Percentiles rank a stretch among this genome's conserved stretches.
Evolutionary conservation across 768 basidiomycete species (phyloP).

Genomic region (Suillus plorans): DNA sequence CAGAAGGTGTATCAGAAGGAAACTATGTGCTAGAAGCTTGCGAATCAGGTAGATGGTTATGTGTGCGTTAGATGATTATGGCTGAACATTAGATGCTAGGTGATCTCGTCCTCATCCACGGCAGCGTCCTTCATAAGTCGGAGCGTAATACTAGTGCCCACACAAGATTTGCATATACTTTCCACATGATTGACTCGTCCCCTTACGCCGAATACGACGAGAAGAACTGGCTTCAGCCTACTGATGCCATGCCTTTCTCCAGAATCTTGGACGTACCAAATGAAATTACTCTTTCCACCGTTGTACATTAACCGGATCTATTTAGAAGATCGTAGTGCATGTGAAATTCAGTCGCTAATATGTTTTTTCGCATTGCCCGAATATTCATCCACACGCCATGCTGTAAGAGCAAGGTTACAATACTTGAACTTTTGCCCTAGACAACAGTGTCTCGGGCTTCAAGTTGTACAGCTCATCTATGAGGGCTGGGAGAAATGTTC

Average conservation of each 20-base stretch:
- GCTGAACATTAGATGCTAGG: constrained; percentile 36
- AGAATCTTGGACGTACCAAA: constrained; percentile 43
- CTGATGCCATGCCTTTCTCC: constrained; percentile 78
- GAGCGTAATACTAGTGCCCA: constrained; percentile 79
- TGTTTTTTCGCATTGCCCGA: neutral
- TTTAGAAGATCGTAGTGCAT: neutral
- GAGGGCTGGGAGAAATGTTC: constrained; percentile 63
- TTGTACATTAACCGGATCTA: neutral
- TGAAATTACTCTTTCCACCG: constrained; percentile 2
- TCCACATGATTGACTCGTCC: constrained; percentile 87
- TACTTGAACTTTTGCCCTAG: constrained; percentile 30
- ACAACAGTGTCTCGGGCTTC: constrained; percentile 35
- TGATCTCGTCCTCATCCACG: constrained; percentile 92
- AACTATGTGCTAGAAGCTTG: constrained; percentile 71
- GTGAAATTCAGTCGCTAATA: neutral
- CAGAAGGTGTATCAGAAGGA: constrained; percentile 27
- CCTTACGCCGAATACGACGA: constrained; percentile 75
- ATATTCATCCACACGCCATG: neutral
- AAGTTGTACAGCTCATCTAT: constrained; percentile 59
- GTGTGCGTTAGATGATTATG: neutral
- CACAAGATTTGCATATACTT: constrained; percentile 93
- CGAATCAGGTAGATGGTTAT: constrained; percentile 54
- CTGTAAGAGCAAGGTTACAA: neutral
- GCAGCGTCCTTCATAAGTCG: constrained; percentile 88
- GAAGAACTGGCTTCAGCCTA: constrained; percentile 96